Evolutionary conservation across 208 protist species (phyloP).

Genomic region (Herpetomonas tarakana): DNA sequence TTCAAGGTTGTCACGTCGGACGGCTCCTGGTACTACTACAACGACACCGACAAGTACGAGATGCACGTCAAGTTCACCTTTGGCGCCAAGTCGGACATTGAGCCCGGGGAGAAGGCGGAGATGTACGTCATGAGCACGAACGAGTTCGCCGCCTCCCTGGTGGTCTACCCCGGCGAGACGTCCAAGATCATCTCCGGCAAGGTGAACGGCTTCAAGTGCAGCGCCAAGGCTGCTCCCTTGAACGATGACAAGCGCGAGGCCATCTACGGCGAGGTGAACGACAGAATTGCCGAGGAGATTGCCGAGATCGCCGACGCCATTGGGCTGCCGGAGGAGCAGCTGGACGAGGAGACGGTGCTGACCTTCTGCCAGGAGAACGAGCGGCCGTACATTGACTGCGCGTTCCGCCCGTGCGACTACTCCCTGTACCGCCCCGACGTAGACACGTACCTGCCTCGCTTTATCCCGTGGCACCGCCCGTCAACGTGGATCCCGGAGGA

Average conservation of each 20-base stretch:
- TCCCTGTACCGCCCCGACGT: slow-evolving; percentile 61
- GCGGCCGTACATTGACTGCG: slow-evolving; percentile 57
- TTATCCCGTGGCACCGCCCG: slow-evolving; percentile 60
- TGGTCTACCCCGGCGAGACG: slow-evolving; percentile 72
- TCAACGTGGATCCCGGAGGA: slow-evolving; percentile 52
- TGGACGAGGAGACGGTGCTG: slow-evolving; percentile 59
- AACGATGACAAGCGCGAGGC: slow-evolving; percentile 47
- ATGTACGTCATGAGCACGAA: slow-evolving; percentile 58
- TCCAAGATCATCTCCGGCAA: slow-evolving; percentile 55
- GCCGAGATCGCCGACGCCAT: slow-evolving; percentile 38
- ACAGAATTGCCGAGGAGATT: slow-evolving; percentile 37
- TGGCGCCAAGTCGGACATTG: slow-evolving; percentile 53
- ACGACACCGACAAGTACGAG: slow-evolving; percentile 84
- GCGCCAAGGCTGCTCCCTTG: slow-evolving; percentile 49
- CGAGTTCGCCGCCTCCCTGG: slow-evolving; percentile 46
- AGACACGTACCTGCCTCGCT: slow-evolving; percentile 55
- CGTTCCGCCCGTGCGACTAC: slow-evolving; percentile 63
- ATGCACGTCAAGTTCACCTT: slow-evolving; percentile 82
- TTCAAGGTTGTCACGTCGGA: slow-evolving; percentile 62
- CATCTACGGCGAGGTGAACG: slow-evolving; percentile 41
- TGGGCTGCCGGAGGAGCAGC: slow-evolving; percentile 23
- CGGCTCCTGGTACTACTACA: slow-evolving; percentile 79
- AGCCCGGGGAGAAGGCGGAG: slow-evolving; percentile 49
- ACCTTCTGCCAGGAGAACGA: slow-evolving; percentile 50
- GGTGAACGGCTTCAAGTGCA: slow-evolving; percentile 68